Evolutionary conservation across 2,329 filamentous ascomycete species (phyloP).

Genomic region (Pyrenophora graminea): DNA sequence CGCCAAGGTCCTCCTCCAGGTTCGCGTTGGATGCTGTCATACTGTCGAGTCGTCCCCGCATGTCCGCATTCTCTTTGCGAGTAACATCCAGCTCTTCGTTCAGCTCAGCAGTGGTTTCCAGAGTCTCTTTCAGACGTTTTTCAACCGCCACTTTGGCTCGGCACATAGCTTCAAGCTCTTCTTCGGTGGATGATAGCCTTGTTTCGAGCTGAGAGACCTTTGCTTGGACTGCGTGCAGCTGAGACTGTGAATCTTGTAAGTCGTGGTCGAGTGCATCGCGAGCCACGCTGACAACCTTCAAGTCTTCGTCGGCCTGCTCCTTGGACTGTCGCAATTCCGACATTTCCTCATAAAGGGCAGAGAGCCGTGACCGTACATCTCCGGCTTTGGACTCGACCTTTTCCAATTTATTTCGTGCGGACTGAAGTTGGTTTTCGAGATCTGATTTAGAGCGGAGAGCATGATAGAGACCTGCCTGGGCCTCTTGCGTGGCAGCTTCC

Average conservation of each 20-base stretch:
- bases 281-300: conserved; percentile 19
- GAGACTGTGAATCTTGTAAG: conserved; percentile 19
- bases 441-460: conserved; percentile 2
- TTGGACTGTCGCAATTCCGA: conserved; percentile 21
- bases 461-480: conserved; percentile 13
- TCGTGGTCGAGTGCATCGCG: conserved; percentile 21
- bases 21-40: conserved; percentile 12
- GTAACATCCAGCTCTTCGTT: conserved; percentile 25
- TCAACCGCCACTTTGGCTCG: conserved; percentile 20
- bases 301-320: conserved; percentile 21
- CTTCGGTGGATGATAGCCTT: conserved; percentile 18
- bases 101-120: conserved; percentile 19
- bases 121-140: conserved; percentile 20
- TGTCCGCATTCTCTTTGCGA: conserved; percentile 12
- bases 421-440: conserved; percentile 15
- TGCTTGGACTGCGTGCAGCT: conserved; percentile 15
- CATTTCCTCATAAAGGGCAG: conserved; percentile 23
- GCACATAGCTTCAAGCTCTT: conserved; percentile 25
- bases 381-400: conserved; percentile 15
- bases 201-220: conserved; percentile 14
- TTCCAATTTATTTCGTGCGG: conserved; percentile 14
- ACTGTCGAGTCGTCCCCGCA: conserved; percentile 16
- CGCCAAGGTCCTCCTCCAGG: conserved; percentile 25
- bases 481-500: conserved; percentile 10
- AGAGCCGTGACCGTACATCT: conserved; percentile 18